Conservation (phyloP, 1,139 yeast species). For the Zygosaccharomyces pseudobailii region DNA sequence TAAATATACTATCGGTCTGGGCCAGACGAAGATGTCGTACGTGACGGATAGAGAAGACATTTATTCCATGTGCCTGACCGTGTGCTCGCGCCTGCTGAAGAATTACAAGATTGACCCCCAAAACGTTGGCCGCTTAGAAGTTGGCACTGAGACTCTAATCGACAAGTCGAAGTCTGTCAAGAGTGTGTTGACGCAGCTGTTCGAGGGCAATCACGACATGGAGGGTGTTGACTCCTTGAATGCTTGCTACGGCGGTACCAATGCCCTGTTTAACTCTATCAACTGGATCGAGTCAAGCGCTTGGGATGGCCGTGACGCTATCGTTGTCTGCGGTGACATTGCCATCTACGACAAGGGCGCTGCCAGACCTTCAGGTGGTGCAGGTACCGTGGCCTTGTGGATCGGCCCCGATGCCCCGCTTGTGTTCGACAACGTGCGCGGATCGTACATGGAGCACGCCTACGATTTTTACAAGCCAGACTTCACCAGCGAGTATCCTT, state of each 20-base stretch:
- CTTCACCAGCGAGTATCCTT: constrained; percentile 93
- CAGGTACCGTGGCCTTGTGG: constrained; percentile 91
- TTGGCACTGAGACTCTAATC: constrained; percentile 95
- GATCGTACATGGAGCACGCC: constrained; percentile 92
- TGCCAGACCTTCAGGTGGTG: constrained; percentile 99
- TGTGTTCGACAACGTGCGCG: constrained; percentile 83
- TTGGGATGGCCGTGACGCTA: constrained; percentile 99
- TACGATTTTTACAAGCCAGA: constrained; percentile 98
- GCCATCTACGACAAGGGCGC: constrained; percentile 96
- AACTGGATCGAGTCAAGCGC: constrained; percentile 95
- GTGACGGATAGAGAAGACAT: constrained; percentile 97
- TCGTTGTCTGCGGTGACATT: constrained; percentile 96
- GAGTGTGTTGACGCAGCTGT: constrained; percentile 91
- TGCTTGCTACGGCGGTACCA: constrained; percentile 99
- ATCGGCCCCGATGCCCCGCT: constrained; percentile 98
- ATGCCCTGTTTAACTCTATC: constrained; percentile 86
- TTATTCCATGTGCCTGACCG: constrained; percentile 87
- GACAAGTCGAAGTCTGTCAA: constrained; percentile 98
- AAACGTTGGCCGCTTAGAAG: constrained; percentile 90
- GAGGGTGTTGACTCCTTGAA: constrained; percentile 96
- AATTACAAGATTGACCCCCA: constrained; percentile 79
- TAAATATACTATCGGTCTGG: constrained; percentile 96
- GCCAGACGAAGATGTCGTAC: constrained; percentile 97
- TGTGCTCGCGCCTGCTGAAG: constrained; percentile 64
- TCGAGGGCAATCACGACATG: constrained; percentile 81